Evolutionary conservation across 164 flowering plant genomes (phyloP).

Genomic region (Annona squamosa): DNA sequence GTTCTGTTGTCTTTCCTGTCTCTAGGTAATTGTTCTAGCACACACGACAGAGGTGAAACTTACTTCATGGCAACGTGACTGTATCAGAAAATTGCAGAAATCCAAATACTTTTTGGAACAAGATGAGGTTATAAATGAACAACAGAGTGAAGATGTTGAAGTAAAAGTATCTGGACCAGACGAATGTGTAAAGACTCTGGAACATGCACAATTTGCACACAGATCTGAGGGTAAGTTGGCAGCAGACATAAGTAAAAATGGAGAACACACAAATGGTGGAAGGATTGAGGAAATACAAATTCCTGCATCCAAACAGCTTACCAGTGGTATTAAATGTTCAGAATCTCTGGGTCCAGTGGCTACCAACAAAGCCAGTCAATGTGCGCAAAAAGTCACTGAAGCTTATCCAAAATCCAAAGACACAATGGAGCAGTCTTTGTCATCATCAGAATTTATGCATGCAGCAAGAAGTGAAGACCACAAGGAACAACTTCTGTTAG

Average conservation of each 20-base stretch:
- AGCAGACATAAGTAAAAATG: not conserved
- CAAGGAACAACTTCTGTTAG: not conserved
- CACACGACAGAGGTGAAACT: slow-evolving; percentile 51
- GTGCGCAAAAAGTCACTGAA: not conserved
- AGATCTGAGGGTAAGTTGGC: slow-evolving; percentile 6
- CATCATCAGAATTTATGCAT: not conserved
- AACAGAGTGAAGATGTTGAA: not conserved
- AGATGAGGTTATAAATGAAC: slow-evolving; percentile 8
- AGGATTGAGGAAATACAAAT: not conserved
- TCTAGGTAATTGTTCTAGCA: slow-evolving; percentile 30
- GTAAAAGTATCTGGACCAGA: not conserved
- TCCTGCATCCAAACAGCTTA: not conserved
- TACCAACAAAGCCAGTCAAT: not conserved
- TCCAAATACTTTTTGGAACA: slow-evolving; percentile 26
- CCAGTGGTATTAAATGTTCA: not conserved
- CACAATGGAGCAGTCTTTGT: not conserved
- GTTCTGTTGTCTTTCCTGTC: not conserved
- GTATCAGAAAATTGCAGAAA: slow-evolving; percentile 23
- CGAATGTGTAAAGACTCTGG: not conserved
- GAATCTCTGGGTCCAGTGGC: not conserved
- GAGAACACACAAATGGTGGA: not conserved
- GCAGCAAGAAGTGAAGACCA: not conserved
- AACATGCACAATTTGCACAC: slow-evolving; percentile 5
- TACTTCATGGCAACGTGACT: slow-evolving; percentile 25
- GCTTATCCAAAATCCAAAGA: slow-evolving; percentile 1